Base-by-base conservation (phyloP, 208 protist species). In the Kentomonas sorsogonicus region DNA sequence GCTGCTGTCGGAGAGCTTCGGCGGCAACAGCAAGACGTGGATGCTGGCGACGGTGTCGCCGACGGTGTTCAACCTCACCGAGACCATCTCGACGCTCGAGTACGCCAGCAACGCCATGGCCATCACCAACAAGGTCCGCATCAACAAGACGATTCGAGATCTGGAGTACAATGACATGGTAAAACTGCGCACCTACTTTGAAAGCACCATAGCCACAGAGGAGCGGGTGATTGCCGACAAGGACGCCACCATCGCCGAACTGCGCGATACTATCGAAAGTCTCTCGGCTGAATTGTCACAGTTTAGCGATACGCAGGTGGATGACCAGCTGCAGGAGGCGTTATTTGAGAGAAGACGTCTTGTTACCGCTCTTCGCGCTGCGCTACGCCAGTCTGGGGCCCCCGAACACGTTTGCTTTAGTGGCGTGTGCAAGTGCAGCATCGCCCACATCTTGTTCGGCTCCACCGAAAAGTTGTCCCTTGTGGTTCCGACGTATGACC, bases 11-110 rank as follows among this genome's bases (percentile, higher is more conserved):
- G 86, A 96, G 69, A 94, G 84, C 55, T 90, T 96, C 52, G 90
- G 90, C 34, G 90, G 86, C 39, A 97, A 97, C 63, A 93, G 89
- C 50, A 93, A 91, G 58, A 97, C 94, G 34, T 79, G 96, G 64
- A 89, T 97, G 86, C 89, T 97, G 52, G 91, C 84, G 44, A 93
- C 80, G 20, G 74, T 97, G 36, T 76, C 73, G 4, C 92, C 95
- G 22, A 72, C 86, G 1, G 66, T 63, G 34, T 80, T 73, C 83
- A 91, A 91, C 54, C 56, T 83, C 31, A 89, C 75, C n/a, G 84
- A 91, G 62, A 77, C 84, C 27, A 72, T 85, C 23, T 87, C 81
- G 31, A 92, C 79, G 10, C 57, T 92, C n/a, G 79, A 91, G 61
- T 92, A 92, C 64, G 85, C 85, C 5, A 74, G 66, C 51, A 88